Evolutionary conservation across 2,329 filamentous ascomycete genomes (phyloP).

Genomic region (Hypocreales sp.): DNA sequence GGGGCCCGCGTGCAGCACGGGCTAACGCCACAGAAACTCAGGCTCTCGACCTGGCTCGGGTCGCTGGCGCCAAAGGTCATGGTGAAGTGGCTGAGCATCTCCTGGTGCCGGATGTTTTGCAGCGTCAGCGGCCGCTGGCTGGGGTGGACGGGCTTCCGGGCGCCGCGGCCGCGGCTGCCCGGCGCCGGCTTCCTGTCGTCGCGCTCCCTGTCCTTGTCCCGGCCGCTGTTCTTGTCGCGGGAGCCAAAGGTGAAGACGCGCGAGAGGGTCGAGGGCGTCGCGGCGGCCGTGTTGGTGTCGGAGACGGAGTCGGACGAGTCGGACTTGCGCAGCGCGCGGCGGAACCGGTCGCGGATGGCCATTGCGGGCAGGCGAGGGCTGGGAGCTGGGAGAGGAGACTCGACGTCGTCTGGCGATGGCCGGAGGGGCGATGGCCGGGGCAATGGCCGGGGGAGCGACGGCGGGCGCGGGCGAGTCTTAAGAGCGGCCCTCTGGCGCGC

Average conservation of each 20-base stretch:
- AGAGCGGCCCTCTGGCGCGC: too few relatives aligned
- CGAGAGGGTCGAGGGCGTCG: slow-evolving; percentile 13
- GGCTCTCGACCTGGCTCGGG: slow-evolving; percentile 15
- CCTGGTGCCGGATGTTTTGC: slow-evolving; percentile 29
- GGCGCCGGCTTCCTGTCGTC: neutral
- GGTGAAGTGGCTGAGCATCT: slow-evolving; percentile 28
- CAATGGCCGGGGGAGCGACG: too few relatives aligned
- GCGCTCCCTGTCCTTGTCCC: slow-evolving; percentile 10
- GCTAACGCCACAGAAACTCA: slow-evolving; percentile 23
- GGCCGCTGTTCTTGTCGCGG: slow-evolving; percentile 6
- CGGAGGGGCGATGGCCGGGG: too few relatives aligned
- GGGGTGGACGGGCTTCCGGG: slow-evolving; percentile 21
- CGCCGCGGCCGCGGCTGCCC: slow-evolving; percentile 5
- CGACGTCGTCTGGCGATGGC: too few relatives aligned
- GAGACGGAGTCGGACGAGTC: slow-evolving; percentile 15
- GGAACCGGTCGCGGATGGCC: slow-evolving; percentile 26
- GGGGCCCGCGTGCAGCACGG: slow-evolving; percentile 25
- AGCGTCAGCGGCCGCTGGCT: slow-evolving; percentile 28
- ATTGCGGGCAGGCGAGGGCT: slow-evolving; percentile 10
- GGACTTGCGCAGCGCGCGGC: slow-evolving; percentile 23
- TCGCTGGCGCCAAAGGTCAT: slow-evolving; percentile 27
- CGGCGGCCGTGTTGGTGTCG: slow-evolving; percentile 15
- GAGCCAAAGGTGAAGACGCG: slow-evolving; percentile 16
- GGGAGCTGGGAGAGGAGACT: too few relatives aligned
- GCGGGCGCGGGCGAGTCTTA: too few relatives aligned